Percentiles rank a stretch among this genome's conserved stretches.
These are phyloP conservation scores for Metschnikowia similis DNA, from an alignment of 805 yeast genomes.

Conservation along the genomic window DNA sequence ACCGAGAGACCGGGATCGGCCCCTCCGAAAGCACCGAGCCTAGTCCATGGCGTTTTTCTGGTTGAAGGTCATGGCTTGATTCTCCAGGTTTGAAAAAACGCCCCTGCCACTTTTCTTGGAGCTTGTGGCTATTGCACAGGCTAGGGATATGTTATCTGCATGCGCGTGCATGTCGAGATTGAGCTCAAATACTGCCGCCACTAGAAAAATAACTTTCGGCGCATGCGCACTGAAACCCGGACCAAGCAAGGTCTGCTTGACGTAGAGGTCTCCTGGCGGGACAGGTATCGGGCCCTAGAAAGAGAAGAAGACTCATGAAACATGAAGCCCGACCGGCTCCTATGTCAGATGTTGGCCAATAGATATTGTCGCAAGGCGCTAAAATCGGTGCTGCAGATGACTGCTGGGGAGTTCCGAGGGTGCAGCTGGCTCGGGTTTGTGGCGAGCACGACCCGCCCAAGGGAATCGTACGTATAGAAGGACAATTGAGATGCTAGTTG, in stretches of 20 bases:
- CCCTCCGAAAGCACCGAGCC: no score
- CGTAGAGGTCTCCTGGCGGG: neutral
- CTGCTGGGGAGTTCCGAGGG: neutral
- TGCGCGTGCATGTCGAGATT: conserved; percentile 1
- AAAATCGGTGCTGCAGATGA: neutral
- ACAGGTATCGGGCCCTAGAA: no score
- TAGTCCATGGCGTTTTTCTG: no score
- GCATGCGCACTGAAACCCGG: neutral
- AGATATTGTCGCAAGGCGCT: neutral
- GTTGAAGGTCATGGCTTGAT: no score
- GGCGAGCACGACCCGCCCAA: no score
- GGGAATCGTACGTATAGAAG: no score
- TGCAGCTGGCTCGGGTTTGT: neutral
- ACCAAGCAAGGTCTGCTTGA: no score
- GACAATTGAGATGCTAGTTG: no score
- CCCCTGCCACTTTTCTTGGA: neutral
- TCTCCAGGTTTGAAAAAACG: neutral
- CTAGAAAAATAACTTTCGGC: neutral
- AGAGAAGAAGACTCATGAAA: no score
- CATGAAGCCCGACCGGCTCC: neutral
- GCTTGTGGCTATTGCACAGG: neutral
- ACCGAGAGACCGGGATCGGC: no score
- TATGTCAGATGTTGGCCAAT: neutral
- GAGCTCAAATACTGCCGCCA: neutral
- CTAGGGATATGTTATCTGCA: neutral